Percentiles rank a stretch among this genome's conserved stretches.
Evolutionary conservation across 257 asterid species (phyloP).

Genomic region (Linaria vulgaris): DNA sequence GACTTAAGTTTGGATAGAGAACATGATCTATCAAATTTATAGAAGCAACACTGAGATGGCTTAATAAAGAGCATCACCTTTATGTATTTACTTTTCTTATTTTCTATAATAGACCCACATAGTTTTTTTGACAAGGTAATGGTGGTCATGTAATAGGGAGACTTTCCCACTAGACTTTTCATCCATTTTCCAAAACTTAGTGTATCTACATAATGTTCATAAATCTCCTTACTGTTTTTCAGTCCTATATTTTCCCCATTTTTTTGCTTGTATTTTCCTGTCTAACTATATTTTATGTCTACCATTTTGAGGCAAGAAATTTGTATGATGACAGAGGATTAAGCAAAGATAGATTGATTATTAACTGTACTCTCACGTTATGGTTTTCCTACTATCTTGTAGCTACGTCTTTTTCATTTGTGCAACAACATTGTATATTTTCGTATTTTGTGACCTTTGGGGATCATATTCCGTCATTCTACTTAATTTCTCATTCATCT

Average conservation of each 20-base stretch:
- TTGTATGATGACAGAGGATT: too few relatives aligned
- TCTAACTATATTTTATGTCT: too few relatives aligned
- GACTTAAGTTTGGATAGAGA: not conserved
- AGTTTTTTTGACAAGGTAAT: too few relatives aligned
- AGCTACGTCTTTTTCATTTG: not conserved
- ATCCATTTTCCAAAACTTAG: too few relatives aligned
- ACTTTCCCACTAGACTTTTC: too few relatives aligned
- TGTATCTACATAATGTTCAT: too few relatives aligned
- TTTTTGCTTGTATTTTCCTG: too few relatives aligned
- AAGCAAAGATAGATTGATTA: not conserved
- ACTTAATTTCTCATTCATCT: slow-evolving; percentile 2
- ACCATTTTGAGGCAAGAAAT: not conserved
- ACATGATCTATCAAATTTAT: not conserved
- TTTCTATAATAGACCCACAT: too few relatives aligned
- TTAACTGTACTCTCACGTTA: not conserved
- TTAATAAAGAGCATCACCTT: not conserved
- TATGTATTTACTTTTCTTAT: too few relatives aligned
- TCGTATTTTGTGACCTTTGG: not conserved
- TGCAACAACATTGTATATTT: not conserved
- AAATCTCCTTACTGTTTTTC: too few relatives aligned
- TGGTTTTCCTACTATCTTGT: not conserved
- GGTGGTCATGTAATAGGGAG: too few relatives aligned
- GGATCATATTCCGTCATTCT: slow-evolving; percentile 8
- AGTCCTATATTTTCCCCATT: too few relatives aligned
- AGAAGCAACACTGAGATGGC: not conserved